Base-by-base conservation (phyloP, 371 early-diverging fungal species). In the Funneliformis caledonium region DNA sequence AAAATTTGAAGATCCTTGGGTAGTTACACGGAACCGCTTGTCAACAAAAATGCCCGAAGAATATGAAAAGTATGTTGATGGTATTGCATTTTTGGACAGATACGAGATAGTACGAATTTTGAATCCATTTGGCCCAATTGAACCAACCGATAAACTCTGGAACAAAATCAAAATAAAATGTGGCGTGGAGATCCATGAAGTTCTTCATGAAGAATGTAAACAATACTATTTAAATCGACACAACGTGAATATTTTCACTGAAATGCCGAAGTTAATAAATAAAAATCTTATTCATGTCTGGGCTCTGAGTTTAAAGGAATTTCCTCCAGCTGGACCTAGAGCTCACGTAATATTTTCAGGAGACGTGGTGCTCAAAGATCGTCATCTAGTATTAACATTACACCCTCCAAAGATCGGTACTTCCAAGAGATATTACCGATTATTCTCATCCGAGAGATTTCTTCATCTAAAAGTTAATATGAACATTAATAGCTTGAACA, bases 381-480 rank as follows among this genome's bases (percentile, higher is more conserved):
- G 8, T 8, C 48, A 73, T 33, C 52, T 73, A 37, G 31, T 45
- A 60, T 47, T 80, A 22, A 19, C 22, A 7, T 47, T 83, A 4
- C 14, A 67, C 12, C 78, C 83, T 11, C 82, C 81, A 22, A 82
- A 56, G 33, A 67, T 70, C 19, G 61, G 76, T 11, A 31, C 37
- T 6, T 82, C 82, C 12, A 83, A 80, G 45, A 75, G 82, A 1
- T 80, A 81, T 37, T 83, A 80, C 56, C 69, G 83, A 33, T 70
- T 83, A 77, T 83, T 26, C 8, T 84, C 72, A 45, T 65, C 80
- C 1, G 77, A 82, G 12, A 72, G 83, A 76, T 83, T 83, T 47
- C 31, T 83, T 19, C 74, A 75, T 59, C 11, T 83, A 2, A 77
- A 82, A 12, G 10, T 83, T 22, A 80, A 61, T 11, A 56, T 12